A percentile compares a stretch with the other conserved stretches of the same genome.
phyloP scores from a whole-genome alignment of 2,329 filamentous ascomycete species.

The Dissoconium aciculare region DNA sequence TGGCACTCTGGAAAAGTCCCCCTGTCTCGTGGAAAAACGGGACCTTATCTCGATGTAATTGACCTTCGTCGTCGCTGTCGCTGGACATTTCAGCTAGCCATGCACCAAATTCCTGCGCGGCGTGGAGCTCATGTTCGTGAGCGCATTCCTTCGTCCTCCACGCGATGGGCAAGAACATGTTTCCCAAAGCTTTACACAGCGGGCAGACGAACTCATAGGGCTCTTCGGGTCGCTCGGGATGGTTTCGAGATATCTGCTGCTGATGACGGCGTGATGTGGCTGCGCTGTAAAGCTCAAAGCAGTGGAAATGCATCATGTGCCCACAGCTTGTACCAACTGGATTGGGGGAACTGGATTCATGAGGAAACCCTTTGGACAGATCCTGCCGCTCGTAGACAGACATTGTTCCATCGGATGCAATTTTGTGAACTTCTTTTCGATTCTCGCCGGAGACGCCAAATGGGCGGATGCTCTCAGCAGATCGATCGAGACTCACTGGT shows the following conservation, averaged over 20 bases:
- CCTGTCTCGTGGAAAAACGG: slow-evolving; percentile 28
- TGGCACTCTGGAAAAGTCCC: too few species aligned
- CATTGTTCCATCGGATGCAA: slow-evolving; percentile 55
- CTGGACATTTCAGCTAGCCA: slow-evolving; percentile 46
- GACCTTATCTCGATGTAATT: too few species aligned
- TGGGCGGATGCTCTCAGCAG: slow-evolving; percentile 67
- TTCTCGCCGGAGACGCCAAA: slow-evolving; percentile 89
- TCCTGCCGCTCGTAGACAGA: slow-evolving; percentile 63
- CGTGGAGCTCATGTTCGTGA: slow-evolving; percentile 46
- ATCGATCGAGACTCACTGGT: slow-evolving; percentile 68
- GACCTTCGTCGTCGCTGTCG: too few species aligned
- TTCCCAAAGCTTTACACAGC: slow-evolving; percentile 89
- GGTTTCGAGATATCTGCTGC: slow-evolving; percentile 86
- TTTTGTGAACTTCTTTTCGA: slow-evolving; percentile 57
- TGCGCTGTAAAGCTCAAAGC: slow-evolving; percentile 82
- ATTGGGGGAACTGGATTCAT: slow-evolving; percentile 45
- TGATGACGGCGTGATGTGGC: slow-evolving; percentile 71
- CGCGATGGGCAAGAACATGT: slow-evolving; percentile 83
- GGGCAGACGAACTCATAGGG: slow-evolving; percentile 90
- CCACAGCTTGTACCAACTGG: slow-evolving; percentile 84
- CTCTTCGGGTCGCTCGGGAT: slow-evolving; percentile 61
- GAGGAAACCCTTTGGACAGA: slow-evolving; percentile 78
- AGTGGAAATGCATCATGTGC: slow-evolving; percentile 96
- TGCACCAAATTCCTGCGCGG: slow-evolving; percentile 45
- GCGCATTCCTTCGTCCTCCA: slow-evolving; percentile 87